These are phyloP conservation scores for Xylariomycetidae sp. DNA, from an alignment of 2,329 filamentous ascomycete genomes.

Conservation along the genomic window DNA sequence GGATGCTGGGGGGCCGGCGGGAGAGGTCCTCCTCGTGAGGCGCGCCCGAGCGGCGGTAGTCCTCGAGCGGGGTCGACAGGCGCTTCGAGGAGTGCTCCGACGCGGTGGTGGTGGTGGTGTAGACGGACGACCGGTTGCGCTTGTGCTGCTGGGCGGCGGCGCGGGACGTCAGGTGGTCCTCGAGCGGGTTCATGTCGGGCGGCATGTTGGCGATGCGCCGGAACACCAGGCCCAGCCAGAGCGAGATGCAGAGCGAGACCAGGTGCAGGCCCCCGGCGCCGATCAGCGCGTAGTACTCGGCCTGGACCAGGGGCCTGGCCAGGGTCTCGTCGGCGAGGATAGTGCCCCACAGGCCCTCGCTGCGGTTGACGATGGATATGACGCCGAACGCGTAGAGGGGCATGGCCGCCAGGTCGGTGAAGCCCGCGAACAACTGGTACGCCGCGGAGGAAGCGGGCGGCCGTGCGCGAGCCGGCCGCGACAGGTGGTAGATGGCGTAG, in stretches of 20 bases:
- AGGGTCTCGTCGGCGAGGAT: constrained; percentile 56
- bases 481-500: constrained; percentile 80
- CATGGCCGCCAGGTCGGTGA: constrained; percentile 60
- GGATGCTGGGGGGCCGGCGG: constrained; percentile 55
- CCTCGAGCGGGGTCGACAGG: constrained; percentile 41
- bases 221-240: constrained; percentile 76
- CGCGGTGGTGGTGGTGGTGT: constrained; percentile 33
- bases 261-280: constrained; percentile 64
- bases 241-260: constrained; percentile 63
- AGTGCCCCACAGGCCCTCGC: constrained; percentile 60
- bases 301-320: constrained; percentile 56
- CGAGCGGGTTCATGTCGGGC: constrained; percentile 92
- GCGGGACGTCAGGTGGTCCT: constrained; percentile 75
- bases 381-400: constrained; percentile 54
- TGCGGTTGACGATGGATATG: constrained; percentile 40
- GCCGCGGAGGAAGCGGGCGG: constrained; percentile 78
- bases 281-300: constrained; percentile 65
- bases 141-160: constrained; percentile 58
- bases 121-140: constrained; percentile 61
- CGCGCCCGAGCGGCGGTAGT: constrained; percentile 37
- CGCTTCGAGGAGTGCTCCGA: constrained; percentile 59
- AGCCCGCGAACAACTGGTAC: constrained; percentile 79
- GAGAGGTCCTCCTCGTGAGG: constrained; percentile 41
- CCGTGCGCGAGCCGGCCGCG: constrained; percentile 63
- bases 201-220: constrained; percentile 76